A percentile compares a stretch with the other conserved stretches of the same genome.
Conservation (phyloP, 2,329 filamentous ascomycete genomes). For the Alternaria burnsii region DNA sequence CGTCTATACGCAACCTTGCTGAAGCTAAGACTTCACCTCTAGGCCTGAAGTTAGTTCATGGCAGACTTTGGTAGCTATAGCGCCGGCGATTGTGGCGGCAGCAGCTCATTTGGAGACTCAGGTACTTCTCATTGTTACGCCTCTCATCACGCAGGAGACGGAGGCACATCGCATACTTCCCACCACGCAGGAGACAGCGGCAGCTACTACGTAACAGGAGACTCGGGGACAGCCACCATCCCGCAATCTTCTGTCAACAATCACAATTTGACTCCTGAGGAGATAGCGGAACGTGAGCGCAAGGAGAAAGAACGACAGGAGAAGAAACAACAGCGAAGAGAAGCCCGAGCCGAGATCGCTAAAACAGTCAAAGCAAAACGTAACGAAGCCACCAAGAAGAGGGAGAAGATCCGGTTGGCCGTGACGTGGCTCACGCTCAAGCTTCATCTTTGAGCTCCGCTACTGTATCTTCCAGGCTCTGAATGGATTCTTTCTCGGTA, state of each 20-base stretch:
- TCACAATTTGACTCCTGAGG: neutral
- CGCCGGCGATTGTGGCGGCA: neutral
- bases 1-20: slow-evolving; percentile 1
- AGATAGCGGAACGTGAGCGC: neutral
- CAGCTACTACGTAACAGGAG: neutral
- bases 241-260: neutral
- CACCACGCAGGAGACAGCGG: neutral
- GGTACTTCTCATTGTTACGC: neutral
- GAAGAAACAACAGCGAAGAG: neutral
- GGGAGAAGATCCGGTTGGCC: neutral
- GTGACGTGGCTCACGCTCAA: neutral
- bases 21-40: slow-evolving; percentile 1
- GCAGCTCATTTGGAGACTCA: neutral
- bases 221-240: neutral
- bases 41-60: neutral
- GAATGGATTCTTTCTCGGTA: neutral
- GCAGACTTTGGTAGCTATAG: slow-evolving; percentile 1
- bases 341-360: neutral
- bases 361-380: neutral
- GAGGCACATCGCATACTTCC: neutral
- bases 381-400: neutral
- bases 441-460: neutral
- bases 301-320: neutral
- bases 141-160: neutral
- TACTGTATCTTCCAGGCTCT: neutral